Evolutionary conservation across 192 early-diverging fungal genomes (phyloP).

Genomic region (Coemansia umbellata): DNA sequence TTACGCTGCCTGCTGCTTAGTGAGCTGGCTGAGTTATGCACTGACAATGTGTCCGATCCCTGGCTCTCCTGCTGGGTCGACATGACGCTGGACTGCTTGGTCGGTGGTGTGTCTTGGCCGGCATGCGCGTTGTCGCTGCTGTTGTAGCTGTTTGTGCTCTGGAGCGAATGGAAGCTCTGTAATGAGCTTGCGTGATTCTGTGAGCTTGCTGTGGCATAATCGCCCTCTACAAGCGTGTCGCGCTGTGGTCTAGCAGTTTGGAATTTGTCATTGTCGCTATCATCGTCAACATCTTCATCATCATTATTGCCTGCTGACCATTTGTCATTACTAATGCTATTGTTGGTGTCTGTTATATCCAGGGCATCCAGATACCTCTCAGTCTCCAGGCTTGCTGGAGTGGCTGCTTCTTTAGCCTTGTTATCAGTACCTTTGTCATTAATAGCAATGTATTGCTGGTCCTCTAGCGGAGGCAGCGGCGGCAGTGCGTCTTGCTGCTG

Average conservation of each 20-base stretch:
- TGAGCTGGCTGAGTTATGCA: background rate
- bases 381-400: background rate
- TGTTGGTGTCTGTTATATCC: background rate
- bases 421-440: background rate
- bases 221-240: background rate
- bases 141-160: background rate
- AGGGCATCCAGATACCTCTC: background rate
- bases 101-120: background rate
- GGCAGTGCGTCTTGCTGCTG: too few relatives aligned
- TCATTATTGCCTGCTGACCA: background rate
- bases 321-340: background rate
- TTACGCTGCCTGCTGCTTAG: background rate
- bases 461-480: background rate
- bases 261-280: background rate
- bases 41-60: background rate
- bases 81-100: background rate
- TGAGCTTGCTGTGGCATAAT: background rate
- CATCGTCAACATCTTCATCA: background rate
- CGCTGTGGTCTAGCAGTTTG: background rate
- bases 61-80: background rate
- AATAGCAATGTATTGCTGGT: background rate
- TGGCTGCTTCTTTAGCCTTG: background rate
- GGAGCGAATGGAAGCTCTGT: constrained; percentile 3
- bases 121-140: background rate
- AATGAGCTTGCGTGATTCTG: background rate